Conservation (phyloP, 371 early-diverging fungal genomes). For the Apophysomyces elegans region DNA sequence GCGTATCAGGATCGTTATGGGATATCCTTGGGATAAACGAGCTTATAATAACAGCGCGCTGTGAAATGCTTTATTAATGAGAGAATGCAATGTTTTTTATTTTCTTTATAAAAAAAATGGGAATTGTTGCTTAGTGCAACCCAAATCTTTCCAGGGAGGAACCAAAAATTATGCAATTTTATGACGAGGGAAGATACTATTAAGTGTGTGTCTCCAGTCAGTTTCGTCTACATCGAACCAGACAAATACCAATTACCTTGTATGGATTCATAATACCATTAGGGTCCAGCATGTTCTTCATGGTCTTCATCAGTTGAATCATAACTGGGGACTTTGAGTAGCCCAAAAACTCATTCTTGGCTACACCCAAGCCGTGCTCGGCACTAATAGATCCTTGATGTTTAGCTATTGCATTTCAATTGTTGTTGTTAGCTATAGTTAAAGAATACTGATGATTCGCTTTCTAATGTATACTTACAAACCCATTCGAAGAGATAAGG, state of each 20-base stretch:
- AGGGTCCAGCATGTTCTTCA: constrained; percentile 83
- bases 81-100: too few species aligned
- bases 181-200: constrained; percentile 28
- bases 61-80: too few species aligned
- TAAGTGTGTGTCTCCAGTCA: not conserved
- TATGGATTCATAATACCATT: constrained; percentile 89
- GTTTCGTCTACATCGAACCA: not conserved
- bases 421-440: not conserved
- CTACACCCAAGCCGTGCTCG: constrained; percentile 77
- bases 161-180: not conserved
- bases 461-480: constrained; percentile 40
- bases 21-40: too few species aligned
- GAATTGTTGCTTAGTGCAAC: too few species aligned
- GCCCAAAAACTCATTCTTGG: constrained; percentile 69
- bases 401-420: constrained; percentile 44
- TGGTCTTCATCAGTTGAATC: constrained; percentile 74
- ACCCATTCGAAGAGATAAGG: constrained; percentile 95
- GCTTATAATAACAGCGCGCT: too few species aligned
- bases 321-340: constrained; percentile 68
- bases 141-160: too few species aligned
- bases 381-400: constrained; percentile 83
- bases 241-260: constrained; percentile 42
- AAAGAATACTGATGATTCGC: not conserved
- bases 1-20: too few species aligned
- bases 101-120: too few species aligned